phyloP scores from a whole-genome alignment of 495 filamentous ascomycete species.

The Geoglossum glabrum region DNA sequence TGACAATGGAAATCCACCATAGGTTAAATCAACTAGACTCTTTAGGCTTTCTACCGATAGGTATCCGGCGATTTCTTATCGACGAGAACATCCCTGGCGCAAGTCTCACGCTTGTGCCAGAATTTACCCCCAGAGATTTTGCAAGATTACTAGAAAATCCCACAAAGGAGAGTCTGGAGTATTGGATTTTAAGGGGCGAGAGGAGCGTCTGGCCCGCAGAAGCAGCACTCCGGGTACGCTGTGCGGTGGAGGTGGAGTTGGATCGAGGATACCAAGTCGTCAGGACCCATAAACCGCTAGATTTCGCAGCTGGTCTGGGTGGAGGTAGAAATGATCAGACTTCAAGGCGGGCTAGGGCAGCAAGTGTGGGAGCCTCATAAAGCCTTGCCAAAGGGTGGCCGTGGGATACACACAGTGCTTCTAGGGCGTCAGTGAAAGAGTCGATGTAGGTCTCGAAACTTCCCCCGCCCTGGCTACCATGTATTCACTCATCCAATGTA shows the following conservation, averaged over 20 bases:
- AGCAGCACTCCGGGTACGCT: conserved; percentile 61
- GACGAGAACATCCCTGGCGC: conserved; percentile 75
- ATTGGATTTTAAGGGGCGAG: conserved; percentile 77
- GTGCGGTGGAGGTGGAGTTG: conserved; percentile 69
- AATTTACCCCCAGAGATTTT: conserved; percentile 52
- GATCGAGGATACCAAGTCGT: conserved; percentile 69
- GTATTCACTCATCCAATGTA: too few relatives aligned
- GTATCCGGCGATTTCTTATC: conserved; percentile 57
- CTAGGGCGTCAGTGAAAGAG: too few relatives aligned
- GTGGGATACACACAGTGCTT: too few relatives aligned
- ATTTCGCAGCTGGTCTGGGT: conserved; percentile 6
- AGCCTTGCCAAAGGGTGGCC: too few relatives aligned
- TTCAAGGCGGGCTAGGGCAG: background rate
- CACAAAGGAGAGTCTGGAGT: conserved; percentile 49
- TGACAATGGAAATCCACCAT: conserved; percentile 62
- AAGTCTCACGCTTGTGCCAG: conserved; percentile 63
- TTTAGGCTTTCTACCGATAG: conserved; percentile 45
- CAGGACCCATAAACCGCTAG: conserved; percentile 33
- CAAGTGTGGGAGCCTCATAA: conserved; percentile 3
- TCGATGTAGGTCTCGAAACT: too few relatives aligned
- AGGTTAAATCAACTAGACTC: conserved; percentile 66
- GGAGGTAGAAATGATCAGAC: background rate
- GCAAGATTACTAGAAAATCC: conserved; percentile 60
- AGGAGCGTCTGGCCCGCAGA: conserved; percentile 85
- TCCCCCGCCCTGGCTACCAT: too few relatives aligned